Conservation (phyloP, 441 rosid genomes). For the Pelargonium cotyledonis region DNA sequence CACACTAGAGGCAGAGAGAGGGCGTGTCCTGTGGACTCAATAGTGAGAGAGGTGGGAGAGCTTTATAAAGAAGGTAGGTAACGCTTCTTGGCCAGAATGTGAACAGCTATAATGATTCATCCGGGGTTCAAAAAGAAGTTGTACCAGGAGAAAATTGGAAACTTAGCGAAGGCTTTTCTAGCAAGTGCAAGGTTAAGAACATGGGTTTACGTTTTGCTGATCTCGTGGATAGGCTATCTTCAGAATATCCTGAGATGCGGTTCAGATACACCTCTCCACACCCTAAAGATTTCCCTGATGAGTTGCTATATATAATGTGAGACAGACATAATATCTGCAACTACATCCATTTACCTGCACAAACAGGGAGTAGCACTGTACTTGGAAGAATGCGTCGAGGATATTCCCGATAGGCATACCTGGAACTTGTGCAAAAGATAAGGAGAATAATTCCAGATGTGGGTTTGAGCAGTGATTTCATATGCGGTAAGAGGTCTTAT, state of each 20-base stretch:
- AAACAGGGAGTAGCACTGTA: conserved; percentile 68
- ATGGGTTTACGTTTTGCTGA: conserved; percentile 81
- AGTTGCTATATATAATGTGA: conserved; percentile 65
- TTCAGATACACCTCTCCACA: conserved; percentile 95
- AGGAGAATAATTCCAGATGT: conserved; percentile 65
- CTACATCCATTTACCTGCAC: conserved; percentile 86
- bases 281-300: conserved; percentile 89
- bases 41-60: conserved; percentile 75
- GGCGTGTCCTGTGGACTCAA: conserved; percentile 81
- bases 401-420: conserved; percentile 85
- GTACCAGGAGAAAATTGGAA: conserved; percentile 72
- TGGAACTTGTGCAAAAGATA: conserved; percentile 77
- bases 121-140: conserved; percentile 42
- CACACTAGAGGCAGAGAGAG: conserved; percentile 90
- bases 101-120: conserved; percentile 79
- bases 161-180: conserved; percentile 76
- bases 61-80: conserved; percentile 76
- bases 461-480: conserved; percentile 83
- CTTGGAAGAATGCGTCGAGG: conserved; percentile 82
- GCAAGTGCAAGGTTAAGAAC: conserved; percentile 67
- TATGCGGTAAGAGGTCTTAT: conserved; percentile 50
- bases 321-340: conserved; percentile 78
- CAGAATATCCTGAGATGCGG: conserved; percentile 83
- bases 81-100: conserved; percentile 94
- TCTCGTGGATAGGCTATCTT: conserved; percentile 73